phyloP scores from a whole-genome alignment of 495 filamentous ascomycete genomes.

The Neurospora tetrasperma region DNA sequence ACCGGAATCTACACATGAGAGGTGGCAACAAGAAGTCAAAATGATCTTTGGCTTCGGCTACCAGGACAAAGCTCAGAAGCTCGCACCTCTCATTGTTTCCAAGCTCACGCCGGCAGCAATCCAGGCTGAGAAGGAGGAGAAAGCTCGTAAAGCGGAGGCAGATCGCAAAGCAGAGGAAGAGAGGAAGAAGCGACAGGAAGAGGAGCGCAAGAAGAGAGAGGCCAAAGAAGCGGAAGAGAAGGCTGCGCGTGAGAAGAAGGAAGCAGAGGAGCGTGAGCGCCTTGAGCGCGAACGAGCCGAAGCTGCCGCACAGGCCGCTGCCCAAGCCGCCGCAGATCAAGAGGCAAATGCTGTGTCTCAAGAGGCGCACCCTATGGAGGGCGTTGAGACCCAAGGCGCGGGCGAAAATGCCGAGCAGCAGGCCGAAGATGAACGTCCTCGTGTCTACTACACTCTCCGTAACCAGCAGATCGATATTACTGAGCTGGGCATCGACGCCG shows the following conservation, averaged over 20 bases:
- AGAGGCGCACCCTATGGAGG: conserved; percentile 70
- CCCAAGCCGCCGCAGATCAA: conserved; percentile 6
- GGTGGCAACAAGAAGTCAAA: conserved; percentile 88
- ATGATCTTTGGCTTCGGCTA: conserved; percentile 65
- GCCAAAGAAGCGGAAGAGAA: conserved; percentile 53
- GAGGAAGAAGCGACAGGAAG: conserved; percentile 44
- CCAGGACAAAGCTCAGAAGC: conserved; percentile 59
- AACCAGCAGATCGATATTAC: conserved; percentile 86
- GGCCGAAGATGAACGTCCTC: conserved; percentile 28
- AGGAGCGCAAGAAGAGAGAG: conserved; percentile 43
- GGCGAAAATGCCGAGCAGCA: conserved; percentile 22
- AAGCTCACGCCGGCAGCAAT: conserved; percentile 77
- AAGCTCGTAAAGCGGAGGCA: conserved; percentile 46
- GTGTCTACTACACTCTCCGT: conserved; percentile 69
- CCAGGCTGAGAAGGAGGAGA: conserved; percentile 57
- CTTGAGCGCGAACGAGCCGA: conserved; percentile 42
- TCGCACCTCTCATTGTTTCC: conserved; percentile 58
- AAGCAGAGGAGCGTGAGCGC: conserved; percentile 47
- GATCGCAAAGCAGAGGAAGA: conserved; percentile 61
- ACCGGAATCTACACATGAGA: conserved; percentile 53
- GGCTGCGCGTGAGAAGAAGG: conserved; percentile 41
- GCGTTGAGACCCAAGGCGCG: conserved; percentile 53
- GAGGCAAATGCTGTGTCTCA: conserved; percentile 9
- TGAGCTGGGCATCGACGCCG: conserved; percentile 82
- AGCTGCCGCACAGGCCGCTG: conserved; percentile 29